Conservation (phyloP, 768 basidiomycete genomes). For the Lactifluus echinatus region DNA sequence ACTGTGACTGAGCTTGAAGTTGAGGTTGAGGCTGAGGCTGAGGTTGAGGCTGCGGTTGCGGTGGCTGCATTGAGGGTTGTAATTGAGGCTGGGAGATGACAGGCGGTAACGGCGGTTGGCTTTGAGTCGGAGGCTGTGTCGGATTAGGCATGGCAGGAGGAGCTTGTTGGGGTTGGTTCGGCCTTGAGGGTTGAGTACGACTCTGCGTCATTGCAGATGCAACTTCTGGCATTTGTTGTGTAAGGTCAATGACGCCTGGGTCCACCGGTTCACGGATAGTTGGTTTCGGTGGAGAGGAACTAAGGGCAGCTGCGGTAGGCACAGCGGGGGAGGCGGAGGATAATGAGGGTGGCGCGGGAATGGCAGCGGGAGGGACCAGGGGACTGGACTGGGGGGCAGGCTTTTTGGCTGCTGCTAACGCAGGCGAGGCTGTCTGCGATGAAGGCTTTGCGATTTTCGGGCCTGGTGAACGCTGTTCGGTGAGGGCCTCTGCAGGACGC, state of each 20-base stretch:
- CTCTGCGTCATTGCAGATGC: background rate
- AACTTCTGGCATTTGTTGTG: constrained; percentile 5
- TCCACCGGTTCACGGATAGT: background rate
- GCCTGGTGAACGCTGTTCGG: constrained; percentile 17
- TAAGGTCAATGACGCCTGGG: constrained; percentile 10
- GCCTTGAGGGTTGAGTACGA: background rate
- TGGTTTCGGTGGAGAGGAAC: constrained; percentile 11
- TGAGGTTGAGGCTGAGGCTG: background rate
- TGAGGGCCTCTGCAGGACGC: constrained; percentile 12
- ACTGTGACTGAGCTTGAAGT: background rate
- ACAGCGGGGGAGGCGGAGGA: background rate
- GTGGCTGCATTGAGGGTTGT: background rate
- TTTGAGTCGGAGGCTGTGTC: background rate
- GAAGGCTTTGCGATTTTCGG: constrained; percentile 11
- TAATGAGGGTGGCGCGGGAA: constrained; percentile 5
- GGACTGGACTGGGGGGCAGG: constrained; percentile 13
- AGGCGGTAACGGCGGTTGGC: background rate
- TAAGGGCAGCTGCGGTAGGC: background rate
- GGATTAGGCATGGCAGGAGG: constrained; percentile 3
- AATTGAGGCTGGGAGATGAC: background rate
- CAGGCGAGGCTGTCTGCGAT: constrained; percentile 13
- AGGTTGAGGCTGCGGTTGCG: background rate
- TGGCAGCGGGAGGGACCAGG: constrained; percentile 5
- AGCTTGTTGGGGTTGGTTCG: background rate
- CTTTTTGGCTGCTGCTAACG: constrained; percentile 12